Base-by-base conservation (phyloP, 2,329 filamentous ascomycete species). In the Monilinia laxa region DNA sequence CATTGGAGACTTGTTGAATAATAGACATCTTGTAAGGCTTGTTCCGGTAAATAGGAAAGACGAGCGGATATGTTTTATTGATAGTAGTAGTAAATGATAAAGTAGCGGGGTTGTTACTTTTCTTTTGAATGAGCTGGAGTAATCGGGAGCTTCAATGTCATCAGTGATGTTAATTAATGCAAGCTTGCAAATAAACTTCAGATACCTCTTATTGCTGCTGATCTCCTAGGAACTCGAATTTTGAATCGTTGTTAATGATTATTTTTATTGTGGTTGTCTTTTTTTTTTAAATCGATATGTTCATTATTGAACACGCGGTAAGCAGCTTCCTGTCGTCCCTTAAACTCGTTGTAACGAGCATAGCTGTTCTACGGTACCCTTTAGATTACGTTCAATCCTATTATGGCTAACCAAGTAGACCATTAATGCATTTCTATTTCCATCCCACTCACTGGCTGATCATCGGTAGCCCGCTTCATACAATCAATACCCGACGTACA, bases 1-100 rank as follows among this genome's bases (percentile, higher is more conserved):
- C 83, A 68, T 81, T 79, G 62, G 83, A 85, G 79, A 87, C 84
- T 77, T 89, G 85, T 77, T 88, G 87, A 73, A 88, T 88, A 75
- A 89, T 87, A 64, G 87, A 89, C 87, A 89, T 89, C 59, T 65
- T 71, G 67, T 42, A 47, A 35, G 55, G 54, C 20, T n/a, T 62
- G 38, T n/a, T 18, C 12, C 40, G 54, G 54, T 47, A 28, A 57
- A 16, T 16, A 28, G 52, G 60, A 14, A 38, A 55, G 60, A 35
- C 20, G 25, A 45, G 25, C 31, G 42, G 62, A 25, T 23, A 38
- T 28, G 35, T 40, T 25, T 20, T 64, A 25, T 20, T 38, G 51
- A 40, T 54, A 57, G 25, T 45, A 23, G 35, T 51, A 25, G 51
- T 40, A 38, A 45, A 65, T 51, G 25, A 38, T 40, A 52, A 54